These are phyloP conservation scores for Hymenoscyphus salicellus DNA, from an alignment of 2,329 filamentous ascomycete genomes.

Conservation along the genomic window DNA sequence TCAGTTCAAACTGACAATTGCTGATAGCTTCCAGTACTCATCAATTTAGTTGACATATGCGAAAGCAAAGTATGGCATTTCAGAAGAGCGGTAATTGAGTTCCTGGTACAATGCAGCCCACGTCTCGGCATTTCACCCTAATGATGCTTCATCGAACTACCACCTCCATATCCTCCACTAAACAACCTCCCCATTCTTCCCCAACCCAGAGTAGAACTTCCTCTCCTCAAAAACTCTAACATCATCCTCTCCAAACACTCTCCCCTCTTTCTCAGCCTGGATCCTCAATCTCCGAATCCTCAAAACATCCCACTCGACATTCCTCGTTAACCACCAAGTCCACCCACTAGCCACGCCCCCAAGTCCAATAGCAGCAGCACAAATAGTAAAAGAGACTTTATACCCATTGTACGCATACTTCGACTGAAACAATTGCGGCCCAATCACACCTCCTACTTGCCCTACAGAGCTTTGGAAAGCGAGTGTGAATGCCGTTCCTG, in stretches of 20 bases:
- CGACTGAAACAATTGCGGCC: slow-evolving; percentile 44
- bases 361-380: slow-evolving; percentile 37
- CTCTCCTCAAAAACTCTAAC: slow-evolving; percentile 30
- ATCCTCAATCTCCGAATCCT: slow-evolving; percentile 33
- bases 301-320: slow-evolving; percentile 41
- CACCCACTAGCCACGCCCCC: slow-evolving; percentile 39
- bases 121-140: too few species aligned
- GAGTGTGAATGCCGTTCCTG: slow-evolving; percentile 45
- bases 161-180: too few species aligned
- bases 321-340: slow-evolving; percentile 44
- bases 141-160: too few species aligned
- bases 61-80: too few species aligned
- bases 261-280: slow-evolving; percentile 32
- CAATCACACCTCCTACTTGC: slow-evolving; percentile 46
- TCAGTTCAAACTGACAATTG: too few species aligned
- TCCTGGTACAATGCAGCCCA: too few species aligned
- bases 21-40: too few species aligned
- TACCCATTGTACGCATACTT: slow-evolving; percentile 43
- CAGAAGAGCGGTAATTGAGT: too few species aligned
- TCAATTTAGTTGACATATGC: too few species aligned
- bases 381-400: slow-evolving; percentile 39
- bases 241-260: slow-evolving; percentile 33
- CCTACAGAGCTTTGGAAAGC: slow-evolving; percentile 44
- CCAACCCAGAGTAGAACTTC: slow-evolving; percentile 19
- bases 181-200: slow-evolving; percentile 3